Evolutionary conservation across 306 rosid genomes (phyloP).

Genomic region (Hippophae gyantsensis): DNA sequence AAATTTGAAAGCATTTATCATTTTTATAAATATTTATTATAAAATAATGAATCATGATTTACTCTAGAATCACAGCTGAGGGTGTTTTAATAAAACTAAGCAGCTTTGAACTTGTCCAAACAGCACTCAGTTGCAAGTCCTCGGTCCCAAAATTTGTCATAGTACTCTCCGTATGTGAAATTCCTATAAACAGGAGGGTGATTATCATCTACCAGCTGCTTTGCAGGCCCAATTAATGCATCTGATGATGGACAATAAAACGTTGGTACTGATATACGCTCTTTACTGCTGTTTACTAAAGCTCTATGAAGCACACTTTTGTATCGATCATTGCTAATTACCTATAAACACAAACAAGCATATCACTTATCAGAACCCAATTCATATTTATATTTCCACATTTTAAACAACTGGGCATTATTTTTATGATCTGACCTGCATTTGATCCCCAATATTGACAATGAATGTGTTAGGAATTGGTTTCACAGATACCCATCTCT

Average conservation of each 20-base stretch:
- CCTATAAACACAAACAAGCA: conserved; percentile 17
- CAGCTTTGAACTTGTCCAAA: conserved; percentile 32
- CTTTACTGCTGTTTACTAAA: conserved; percentile 28
- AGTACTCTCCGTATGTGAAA: conserved; percentile 34
- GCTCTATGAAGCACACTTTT: conserved; percentile 48
- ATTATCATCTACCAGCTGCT: conserved; percentile 14
- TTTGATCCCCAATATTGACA: conserved; percentile 43
- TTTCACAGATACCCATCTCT: conserved; percentile 35
- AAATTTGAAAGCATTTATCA: too few relatives aligned
- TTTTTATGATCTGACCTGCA: conserved; percentile 31
- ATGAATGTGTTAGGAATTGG: conserved; percentile 43
- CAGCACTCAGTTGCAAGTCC: conserved; percentile 34
- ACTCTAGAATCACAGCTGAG: too few relatives aligned
- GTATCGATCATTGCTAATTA: conserved; percentile 33
- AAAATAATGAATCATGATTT: too few relatives aligned
- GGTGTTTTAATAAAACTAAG: background rate
- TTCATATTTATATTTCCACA: background rate
- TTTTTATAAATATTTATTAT: too few relatives aligned
- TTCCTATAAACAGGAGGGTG: conserved; percentile 16
- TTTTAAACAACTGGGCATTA: too few relatives aligned
- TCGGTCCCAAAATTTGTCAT: conserved; percentile 30
- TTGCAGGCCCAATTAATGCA: conserved; percentile 32
- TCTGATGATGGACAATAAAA: conserved; percentile 40
- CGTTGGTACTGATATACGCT: conserved; percentile 43
- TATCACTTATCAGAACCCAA: too few relatives aligned